These are phyloP conservation scores for Pseudoturritis turrita DNA, from an alignment of 345 rosid genomes.

Conservation along the genomic window DNA sequence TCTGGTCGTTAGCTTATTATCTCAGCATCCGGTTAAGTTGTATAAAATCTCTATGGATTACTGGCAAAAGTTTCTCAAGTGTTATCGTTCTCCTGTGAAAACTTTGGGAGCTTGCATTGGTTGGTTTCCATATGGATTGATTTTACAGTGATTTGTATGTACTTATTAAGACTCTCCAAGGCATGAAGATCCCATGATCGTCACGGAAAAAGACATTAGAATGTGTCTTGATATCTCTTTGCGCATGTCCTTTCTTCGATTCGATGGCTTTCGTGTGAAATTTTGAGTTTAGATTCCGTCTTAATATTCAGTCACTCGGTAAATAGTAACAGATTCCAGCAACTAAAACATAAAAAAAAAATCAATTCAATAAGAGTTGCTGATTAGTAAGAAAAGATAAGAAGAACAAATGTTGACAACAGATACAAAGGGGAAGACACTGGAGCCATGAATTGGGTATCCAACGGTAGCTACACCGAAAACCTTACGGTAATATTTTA, in stretches of 20 bases:
- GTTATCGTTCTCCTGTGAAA: background rate
- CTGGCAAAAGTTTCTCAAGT: background rate
- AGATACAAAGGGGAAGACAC: background rate
- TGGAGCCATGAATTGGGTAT: conserved; percentile 17
- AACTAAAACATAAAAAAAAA: background rate
- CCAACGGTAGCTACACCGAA: conserved; percentile 6
- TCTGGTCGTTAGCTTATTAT: background rate
- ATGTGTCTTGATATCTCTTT: too few species aligned
- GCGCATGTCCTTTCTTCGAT: too few species aligned
- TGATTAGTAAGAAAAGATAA: background rate
- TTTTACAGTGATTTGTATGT: too few species aligned
- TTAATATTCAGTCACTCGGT: too few species aligned
- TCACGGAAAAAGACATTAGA: too few species aligned
- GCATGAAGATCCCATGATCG: background rate
- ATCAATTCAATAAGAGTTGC: background rate
- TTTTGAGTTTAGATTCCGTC: background rate
- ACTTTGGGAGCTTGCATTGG: background rate
- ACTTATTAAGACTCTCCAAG: background rate
- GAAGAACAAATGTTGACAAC: conserved; percentile 13
- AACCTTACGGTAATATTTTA: conserved; percentile 1
- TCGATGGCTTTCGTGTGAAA: background rate
- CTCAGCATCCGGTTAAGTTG: background rate
- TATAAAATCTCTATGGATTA: background rate
- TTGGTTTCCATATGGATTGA: too few species aligned
- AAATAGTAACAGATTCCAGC: background rate